phyloP scores from a whole-genome alignment of 805 yeast species.

The Saturnispora silvae region DNA sequence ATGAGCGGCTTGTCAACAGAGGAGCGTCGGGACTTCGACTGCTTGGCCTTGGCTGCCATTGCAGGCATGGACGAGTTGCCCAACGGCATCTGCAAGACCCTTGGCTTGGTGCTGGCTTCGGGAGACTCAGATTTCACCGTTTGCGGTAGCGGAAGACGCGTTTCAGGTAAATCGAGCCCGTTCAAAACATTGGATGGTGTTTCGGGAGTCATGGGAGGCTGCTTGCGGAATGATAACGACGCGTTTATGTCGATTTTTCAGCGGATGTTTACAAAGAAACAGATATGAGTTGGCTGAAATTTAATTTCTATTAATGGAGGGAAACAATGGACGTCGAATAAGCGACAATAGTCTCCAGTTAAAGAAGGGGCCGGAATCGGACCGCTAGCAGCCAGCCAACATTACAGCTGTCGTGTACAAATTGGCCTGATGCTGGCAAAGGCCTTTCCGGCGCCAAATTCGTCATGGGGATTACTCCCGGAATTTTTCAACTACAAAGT shows the following conservation, averaged over 20 bases:
- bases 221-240: too few relatives aligned
- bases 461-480: too few relatives aligned
- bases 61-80: background rate
- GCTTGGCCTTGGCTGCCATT: background rate
- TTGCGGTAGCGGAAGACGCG: background rate
- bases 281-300: background rate
- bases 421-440: too few relatives aligned
- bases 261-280: background rate
- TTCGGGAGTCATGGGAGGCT: background rate
- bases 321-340: background rate
- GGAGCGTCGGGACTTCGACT: slow-evolving; percentile 7
- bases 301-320: background rate
- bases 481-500: too few relatives aligned
- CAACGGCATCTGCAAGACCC: background rate
- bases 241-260: slow-evolving; percentile 1
- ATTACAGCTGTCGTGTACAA: too few relatives aligned
- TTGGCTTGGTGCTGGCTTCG: background rate
- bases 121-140: slow-evolving; percentile 2
- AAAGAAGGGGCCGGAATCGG: too few relatives aligned
- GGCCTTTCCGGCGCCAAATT: too few relatives aligned
- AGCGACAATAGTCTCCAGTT: too few relatives aligned
- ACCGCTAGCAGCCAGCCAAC: too few relatives aligned
- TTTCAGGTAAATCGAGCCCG: background rate
- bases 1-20: slow-evolving; percentile 26
- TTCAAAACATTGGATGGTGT: background rate